phyloP scores from a whole-genome alignment of 768 basidiomycete genomes.

The Xanthoconium purpureum region DNA sequence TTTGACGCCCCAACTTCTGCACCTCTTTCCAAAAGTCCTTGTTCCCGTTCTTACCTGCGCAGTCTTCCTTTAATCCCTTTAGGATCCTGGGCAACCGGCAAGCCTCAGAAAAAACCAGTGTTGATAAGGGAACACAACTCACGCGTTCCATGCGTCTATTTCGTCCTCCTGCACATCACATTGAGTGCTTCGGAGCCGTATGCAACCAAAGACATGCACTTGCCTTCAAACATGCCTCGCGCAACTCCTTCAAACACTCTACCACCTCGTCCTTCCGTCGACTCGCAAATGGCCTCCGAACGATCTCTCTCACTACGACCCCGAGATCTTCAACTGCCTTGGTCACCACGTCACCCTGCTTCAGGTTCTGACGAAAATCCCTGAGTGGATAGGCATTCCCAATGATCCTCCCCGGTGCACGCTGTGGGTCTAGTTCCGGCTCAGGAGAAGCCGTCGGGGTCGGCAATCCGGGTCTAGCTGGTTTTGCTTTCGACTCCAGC shows the following conservation, averaged over 20 bases:
- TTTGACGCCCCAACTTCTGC: constrained; percentile 43
- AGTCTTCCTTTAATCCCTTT: constrained; percentile 53
- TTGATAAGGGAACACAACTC: constrained; percentile 20
- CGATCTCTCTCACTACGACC: constrained; percentile 66
- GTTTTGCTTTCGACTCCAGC: constrained; percentile 13
- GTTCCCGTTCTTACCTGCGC: constrained; percentile 56
- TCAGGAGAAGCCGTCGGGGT: constrained; percentile 55
- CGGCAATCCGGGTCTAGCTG: constrained; percentile 34
- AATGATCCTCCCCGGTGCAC: constrained; percentile 70
- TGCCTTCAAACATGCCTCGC: constrained; percentile 65
- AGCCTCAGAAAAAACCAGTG: not conserved
- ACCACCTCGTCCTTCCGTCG: constrained; percentile 67
- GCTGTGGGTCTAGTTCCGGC: constrained; percentile 45
- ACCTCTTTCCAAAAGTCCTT: constrained; percentile 64
- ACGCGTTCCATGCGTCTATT: constrained; percentile 80
- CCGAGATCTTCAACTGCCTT: constrained; percentile 84
- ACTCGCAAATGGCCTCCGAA: constrained; percentile 66
- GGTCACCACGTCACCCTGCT: constrained; percentile 72
- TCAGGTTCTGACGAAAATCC: constrained; percentile 73
- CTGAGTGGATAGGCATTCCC: constrained; percentile 68
- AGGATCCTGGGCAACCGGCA: constrained; percentile 50
- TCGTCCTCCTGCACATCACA: constrained; percentile 64
- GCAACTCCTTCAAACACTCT: constrained; percentile 66
- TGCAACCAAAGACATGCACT: constrained; percentile 14
- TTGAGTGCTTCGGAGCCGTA: not conserved